Evolutionary conservation across 2,329 filamentous ascomycete species (phyloP).

Genomic region (Lachnellula arida): DNA sequence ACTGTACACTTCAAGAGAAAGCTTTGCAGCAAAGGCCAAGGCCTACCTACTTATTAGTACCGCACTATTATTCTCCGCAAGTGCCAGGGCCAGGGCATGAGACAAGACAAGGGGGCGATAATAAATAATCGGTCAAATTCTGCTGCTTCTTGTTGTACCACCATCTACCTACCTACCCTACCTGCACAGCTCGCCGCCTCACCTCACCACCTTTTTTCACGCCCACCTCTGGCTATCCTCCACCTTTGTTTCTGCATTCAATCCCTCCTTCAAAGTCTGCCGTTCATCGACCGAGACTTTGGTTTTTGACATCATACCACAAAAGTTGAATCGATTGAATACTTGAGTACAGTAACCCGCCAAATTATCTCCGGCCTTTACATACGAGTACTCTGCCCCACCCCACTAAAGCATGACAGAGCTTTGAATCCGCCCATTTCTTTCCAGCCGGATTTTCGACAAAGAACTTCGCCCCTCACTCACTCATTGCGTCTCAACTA

Average conservation of each 20-base stretch:
- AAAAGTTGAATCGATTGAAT: not conserved
- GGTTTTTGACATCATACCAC: not conserved
- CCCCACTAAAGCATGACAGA: constrained; percentile 22
- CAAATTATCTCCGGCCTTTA: not conserved
- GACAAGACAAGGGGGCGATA: constrained; percentile 13
- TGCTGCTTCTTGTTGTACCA: not conserved
- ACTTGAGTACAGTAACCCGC: not conserved
- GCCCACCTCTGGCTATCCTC: not conserved
- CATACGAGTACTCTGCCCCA: not conserved
- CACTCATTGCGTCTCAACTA: constrained; percentile 16
- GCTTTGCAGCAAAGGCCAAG: not conserved
- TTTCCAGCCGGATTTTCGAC: constrained; percentile 20
- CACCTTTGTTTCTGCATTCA: not conserved
- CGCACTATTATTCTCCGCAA: not conserved
- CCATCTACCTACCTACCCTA: not conserved
- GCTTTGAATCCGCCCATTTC: constrained; percentile 18
- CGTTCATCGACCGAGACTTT: not conserved
- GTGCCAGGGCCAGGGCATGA: constrained; percentile 5
- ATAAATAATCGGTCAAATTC: constrained; percentile 11
- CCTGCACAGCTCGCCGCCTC: not conserved
- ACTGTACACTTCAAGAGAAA: too few species aligned
- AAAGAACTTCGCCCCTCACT: constrained; percentile 12
- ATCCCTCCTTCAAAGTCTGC: not conserved
- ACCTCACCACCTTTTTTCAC: not conserved
- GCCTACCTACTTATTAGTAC: not conserved